Base-by-base conservation (phyloP, 371 early-diverging fungal species). In the Polyrhizophydium stewartii region DNA sequence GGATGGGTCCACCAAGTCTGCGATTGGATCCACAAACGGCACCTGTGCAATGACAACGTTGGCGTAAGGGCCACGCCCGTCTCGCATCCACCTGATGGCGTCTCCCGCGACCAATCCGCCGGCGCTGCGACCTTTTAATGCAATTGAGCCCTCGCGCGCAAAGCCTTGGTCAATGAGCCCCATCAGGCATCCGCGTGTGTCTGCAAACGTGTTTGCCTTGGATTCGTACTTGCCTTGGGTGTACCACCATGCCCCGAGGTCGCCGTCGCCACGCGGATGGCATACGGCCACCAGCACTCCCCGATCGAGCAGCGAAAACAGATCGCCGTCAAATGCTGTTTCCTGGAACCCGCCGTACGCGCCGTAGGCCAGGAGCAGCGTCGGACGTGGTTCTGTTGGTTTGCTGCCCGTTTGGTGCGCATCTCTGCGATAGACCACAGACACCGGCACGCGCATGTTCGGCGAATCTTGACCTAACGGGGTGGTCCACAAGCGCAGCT, bases 201-300 rank as follows among this genome's bases (percentile, higher is more conserved):
- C 84, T 2, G 55, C 56, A 33, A 84, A 72, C 12, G 84, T 79
- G 61, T 79, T 74, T 22, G 58, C 21, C 60, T 83, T 84, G 32
- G 56, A 40, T 22, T 63, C 67, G 17, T 56, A 41, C 59, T 78
- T 75, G n/a, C 84, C 83, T 10, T 67, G 61, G 5, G 6, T 19
- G 55, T 84, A 83, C 83, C 83, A 84, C 1, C 35, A 38, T 5
- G 63, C 61, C 6, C 84, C 84, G 22, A 83, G 21, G 56, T 78
- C 76, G 1, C 66, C 83, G 46, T 84, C 84, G 7, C 84, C 84
- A 12, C 84, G 72, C 24, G 84, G 82, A 50, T 84, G 81, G 31
- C 80, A 72, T 12, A 71, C 56, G 5, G 82, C 75, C 45, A 58
- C 59, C 22, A 66, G 45, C 10, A 81, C 51, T 3, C 80, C 80